phyloP scores from a whole-genome alignment of 495 filamentous ascomycete genomes.

The Corynascus novoguineensis region DNA sequence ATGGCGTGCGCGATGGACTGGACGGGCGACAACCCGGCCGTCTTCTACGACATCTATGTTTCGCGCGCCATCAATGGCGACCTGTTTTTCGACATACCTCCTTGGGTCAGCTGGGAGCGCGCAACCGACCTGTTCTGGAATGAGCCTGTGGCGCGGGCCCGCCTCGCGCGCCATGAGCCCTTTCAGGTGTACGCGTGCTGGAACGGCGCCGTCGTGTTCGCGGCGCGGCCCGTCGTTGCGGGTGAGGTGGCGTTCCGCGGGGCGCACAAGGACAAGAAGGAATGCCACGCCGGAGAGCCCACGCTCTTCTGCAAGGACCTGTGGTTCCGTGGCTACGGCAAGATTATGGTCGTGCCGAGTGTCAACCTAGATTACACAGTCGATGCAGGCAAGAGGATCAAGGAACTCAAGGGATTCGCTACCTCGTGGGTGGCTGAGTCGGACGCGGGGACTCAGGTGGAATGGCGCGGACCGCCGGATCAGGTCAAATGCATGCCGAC shows the following conservation, averaged over 20 bases:
- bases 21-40: conserved; percentile 30
- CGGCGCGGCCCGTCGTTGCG: conserved; percentile 29
- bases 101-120: conserved; percentile 33
- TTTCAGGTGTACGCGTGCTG: conserved; percentile 54
- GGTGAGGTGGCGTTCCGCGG: conserved; percentile 34
- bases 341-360: conserved; percentile 44
- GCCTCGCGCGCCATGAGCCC: conserved; percentile 29
- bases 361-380: conserved; percentile 45
- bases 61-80: conserved; percentile 47
- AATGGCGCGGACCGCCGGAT: conserved; percentile 21
- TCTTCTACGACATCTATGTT: conserved; percentile 49
- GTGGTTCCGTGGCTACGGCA: conserved; percentile 33
- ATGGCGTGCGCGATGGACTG: conserved; percentile 54
- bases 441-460: conserved; percentile 9
- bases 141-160: conserved; percentile 26
- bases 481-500: conserved; percentile 26
- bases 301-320: conserved; percentile 46
- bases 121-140: conserved; percentile 45
- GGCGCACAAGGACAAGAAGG: conserved; percentile 22
- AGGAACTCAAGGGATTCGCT: conserved; percentile 38
- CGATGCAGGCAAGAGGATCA: conserved; percentile 31
- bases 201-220: conserved; percentile 43
- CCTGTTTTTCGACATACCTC: conserved; percentile 45
- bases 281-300: conserved; percentile 46
- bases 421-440: neutral